phyloP scores from a whole-genome alignment of 2,329 filamentous ascomycete genomes.

The Scedosporium minutisporum region DNA sequence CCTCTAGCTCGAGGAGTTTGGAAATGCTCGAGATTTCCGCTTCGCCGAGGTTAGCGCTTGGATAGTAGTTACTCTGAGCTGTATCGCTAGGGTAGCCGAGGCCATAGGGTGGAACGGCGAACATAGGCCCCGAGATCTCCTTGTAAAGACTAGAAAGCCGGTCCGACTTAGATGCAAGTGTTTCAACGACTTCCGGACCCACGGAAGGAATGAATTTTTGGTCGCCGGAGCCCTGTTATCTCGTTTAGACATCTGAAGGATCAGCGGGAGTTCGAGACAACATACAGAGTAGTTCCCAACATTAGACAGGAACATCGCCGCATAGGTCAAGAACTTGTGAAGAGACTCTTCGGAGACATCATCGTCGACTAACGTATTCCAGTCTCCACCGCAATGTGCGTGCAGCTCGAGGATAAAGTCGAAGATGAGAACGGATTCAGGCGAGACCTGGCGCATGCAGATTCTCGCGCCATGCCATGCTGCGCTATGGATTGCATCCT shows the following conservation, averaged over 20 bases:
- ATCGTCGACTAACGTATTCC: slow-evolving; percentile 31
- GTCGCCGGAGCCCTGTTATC: slow-evolving; percentile 39
- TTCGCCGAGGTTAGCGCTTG: slow-evolving; percentile 37
- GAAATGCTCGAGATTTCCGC: slow-evolving; percentile 43
- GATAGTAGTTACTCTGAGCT: slow-evolving; percentile 48
- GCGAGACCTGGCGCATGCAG: slow-evolving; percentile 48
- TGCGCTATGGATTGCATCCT: slow-evolving; percentile 26
- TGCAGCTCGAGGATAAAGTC: slow-evolving; percentile 49
- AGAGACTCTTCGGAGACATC: slow-evolving; percentile 33
- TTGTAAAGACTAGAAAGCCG: slow-evolving; percentile 31
- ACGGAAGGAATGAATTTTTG: slow-evolving; percentile 49
- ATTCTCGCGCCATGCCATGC: slow-evolving; percentile 46
- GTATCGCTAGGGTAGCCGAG: slow-evolving; percentile 44
- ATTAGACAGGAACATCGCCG: slow-evolving; percentile 48
- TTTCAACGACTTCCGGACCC: slow-evolving; percentile 27
- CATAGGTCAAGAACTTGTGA: slow-evolving; percentile 42
- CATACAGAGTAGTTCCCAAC: slow-evolving; percentile 49
- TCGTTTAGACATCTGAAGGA: too few relatives aligned
- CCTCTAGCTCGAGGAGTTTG: slow-evolving; percentile 37
- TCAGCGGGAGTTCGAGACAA: not conserved
- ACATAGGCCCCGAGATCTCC: slow-evolving; percentile 34
- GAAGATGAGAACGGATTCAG: slow-evolving; percentile 47
- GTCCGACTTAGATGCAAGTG: slow-evolving; percentile 28
- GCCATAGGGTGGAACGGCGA: slow-evolving; percentile 38
- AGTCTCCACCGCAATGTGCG: slow-evolving; percentile 38